A percentile compares a stretch with the other conserved stretches of the same genome.
Conservation (phyloP, 2,329 filamentous ascomycete species). For the Curvularia spicifera region DNA sequence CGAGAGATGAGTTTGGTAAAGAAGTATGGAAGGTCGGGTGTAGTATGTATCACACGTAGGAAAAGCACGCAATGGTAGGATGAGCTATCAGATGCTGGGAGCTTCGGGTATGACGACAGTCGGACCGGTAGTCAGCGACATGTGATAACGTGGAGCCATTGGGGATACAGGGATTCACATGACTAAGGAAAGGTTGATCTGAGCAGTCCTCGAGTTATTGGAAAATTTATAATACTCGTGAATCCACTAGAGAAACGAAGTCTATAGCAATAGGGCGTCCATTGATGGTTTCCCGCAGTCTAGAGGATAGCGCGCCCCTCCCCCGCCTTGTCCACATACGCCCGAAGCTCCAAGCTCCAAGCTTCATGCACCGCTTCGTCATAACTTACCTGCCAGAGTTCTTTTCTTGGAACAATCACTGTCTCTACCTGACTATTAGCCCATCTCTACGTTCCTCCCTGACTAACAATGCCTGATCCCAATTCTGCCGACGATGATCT, state of each 20-base stretch:
- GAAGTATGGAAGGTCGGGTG: not conserved
- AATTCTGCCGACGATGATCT: conserved; percentile 49
- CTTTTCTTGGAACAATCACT: not conserved
- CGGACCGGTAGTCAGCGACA: conserved; percentile 7
- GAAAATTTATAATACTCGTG: not conserved
- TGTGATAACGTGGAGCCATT: conserved; percentile 1
- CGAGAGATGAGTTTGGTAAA: not conserved
- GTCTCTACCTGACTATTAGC: not conserved
- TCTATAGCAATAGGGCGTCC: not conserved
- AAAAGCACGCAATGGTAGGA: conserved; percentile 32
- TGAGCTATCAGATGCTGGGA: conserved; percentile 21
- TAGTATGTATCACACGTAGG: not conserved
- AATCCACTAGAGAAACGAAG: too few species aligned
- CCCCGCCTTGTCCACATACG: conserved; percentile 26
- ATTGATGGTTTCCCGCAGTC: not conserved
- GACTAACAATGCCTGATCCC: conserved; percentile 23
- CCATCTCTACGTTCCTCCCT: not conserved
- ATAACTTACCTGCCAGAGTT: not conserved
- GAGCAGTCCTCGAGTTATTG: too few species aligned
- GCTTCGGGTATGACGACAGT: conserved; percentile 33
- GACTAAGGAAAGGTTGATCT: too few species aligned
- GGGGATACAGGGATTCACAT: not conserved
- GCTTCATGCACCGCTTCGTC: conserved; percentile 15
- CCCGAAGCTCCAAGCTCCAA: conserved; percentile 18
- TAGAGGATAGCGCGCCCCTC: conserved; percentile 10